Evolutionary conservation across 768 basidiomycete genomes (phyloP).

Genomic region (Auricularia sp.): DNA sequence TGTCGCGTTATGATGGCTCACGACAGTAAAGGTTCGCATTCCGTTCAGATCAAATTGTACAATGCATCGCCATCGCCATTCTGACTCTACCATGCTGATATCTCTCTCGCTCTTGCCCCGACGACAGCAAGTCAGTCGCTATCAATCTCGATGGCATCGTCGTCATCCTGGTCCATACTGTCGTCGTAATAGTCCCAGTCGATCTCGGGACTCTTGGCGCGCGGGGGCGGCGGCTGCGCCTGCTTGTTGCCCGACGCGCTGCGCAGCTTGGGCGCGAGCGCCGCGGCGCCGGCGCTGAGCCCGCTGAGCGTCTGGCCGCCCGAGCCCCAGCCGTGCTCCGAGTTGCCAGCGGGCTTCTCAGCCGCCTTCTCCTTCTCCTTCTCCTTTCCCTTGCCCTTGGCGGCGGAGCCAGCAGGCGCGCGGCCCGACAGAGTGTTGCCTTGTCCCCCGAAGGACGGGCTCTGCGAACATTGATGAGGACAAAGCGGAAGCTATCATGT

Average conservation of each 20-base stretch:
- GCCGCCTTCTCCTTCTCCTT: slow-evolving; percentile 35
- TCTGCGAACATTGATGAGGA: background rate
- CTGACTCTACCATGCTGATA: too few relatives aligned
- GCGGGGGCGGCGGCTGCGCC: slow-evolving; percentile 16
- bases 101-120: too few relatives aligned
- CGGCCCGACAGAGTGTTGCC: slow-evolving; percentile 61
- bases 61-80: too few relatives aligned
- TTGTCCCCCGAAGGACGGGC: slow-evolving; percentile 44
- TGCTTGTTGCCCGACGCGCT: slow-evolving; percentile 32
- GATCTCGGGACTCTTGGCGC: slow-evolving; percentile 48
- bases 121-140: slow-evolving; percentile 40
- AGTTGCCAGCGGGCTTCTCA: slow-evolving; percentile 17
- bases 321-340: slow-evolving; percentile 20
- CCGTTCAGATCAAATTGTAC: too few relatives aligned
- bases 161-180: slow-evolving; percentile 58
- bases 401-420: slow-evolving; percentile 20
- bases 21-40: too few relatives aligned
- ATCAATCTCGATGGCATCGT: slow-evolving; percentile 73
- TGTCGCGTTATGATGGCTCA: too few relatives aligned
- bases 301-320: slow-evolving; percentile 43
- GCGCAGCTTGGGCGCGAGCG: slow-evolving; percentile 44
- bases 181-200: slow-evolving; percentile 39
- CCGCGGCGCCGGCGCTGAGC: slow-evolving; percentile 25
- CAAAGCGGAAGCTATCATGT: slow-evolving; percentile 10
- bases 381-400: slow-evolving; percentile 35